A percentile compares a stretch with the other conserved stretches of the same genome.
phyloP scores from a whole-genome alignment of 352 stramenopile species.

The Phytophthora cryptogea region DNA sequence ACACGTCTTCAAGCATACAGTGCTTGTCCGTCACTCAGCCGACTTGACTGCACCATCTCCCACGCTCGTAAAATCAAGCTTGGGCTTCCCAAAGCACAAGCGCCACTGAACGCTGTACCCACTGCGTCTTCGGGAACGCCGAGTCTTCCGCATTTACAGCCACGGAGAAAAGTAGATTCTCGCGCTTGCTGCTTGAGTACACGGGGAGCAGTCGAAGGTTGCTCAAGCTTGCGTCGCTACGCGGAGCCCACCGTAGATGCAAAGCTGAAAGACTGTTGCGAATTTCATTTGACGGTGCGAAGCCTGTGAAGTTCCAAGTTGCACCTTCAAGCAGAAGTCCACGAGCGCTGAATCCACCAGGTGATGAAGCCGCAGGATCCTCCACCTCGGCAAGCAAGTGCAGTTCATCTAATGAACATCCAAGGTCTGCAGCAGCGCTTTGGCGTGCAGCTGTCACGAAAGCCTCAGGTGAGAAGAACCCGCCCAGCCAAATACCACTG shows the following conservation, averaged over 20 bases:
- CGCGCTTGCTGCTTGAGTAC: constrained; percentile 81
- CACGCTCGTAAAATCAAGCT: constrained; percentile 17
- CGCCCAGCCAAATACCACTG: constrained; percentile 88
- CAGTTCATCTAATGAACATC: constrained; percentile 90
- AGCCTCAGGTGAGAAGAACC: constrained; percentile 92
- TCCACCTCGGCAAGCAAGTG: constrained; percentile 78
- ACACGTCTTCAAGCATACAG: no score
- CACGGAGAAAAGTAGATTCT: constrained; percentile 86
- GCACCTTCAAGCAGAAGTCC: constrained; percentile 88
- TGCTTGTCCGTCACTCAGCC: no score
- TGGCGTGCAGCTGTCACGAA: constrained; percentile 93
- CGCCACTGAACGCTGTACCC: constrained; percentile 82
- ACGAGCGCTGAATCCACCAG: constrained; percentile 60
- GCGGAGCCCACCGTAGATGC: constrained; percentile 74
- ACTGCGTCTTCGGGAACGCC: constrained; percentile 64
- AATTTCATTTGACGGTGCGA: constrained; percentile 79
- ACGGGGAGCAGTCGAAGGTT: constrained; percentile 73
- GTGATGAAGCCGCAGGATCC: constrained; percentile 19
- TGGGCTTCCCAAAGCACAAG: constrained; percentile 80
- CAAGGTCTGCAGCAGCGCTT: constrained; percentile 75
- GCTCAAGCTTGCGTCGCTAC: constrained; percentile 11
- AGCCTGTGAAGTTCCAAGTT: constrained; percentile 63
- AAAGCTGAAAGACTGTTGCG: constrained; percentile 68
- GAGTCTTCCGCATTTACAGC: constrained; percentile 56
- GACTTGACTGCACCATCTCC: background rate